Evolutionary conservation across 1,139 yeast genomes (phyloP).

Genomic region (Debaryomycetaceae sp.): DNA sequence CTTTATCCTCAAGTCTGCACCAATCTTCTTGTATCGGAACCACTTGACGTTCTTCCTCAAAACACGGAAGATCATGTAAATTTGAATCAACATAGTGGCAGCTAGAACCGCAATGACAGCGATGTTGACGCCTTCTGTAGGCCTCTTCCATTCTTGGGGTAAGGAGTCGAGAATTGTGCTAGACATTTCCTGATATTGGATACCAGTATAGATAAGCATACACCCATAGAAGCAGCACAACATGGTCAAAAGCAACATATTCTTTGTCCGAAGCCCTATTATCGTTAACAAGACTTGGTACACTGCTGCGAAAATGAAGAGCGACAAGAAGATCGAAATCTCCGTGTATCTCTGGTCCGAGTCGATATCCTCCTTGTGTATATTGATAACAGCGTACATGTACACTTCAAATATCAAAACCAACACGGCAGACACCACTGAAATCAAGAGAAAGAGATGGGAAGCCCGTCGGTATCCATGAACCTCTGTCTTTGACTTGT

Average conservation of each 20-base stretch:
- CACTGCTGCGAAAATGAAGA: conserved; percentile 25
- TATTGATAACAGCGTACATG: conserved; percentile 34
- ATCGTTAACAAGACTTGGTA: conserved; percentile 38
- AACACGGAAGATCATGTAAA: conserved; percentile 29
- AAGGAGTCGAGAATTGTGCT: conserved; percentile 18
- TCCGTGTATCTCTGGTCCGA: conserved; percentile 18
- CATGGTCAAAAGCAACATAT: conserved; percentile 39
- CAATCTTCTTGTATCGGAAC: conserved; percentile 49
- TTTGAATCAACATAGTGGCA: conserved; percentile 32
- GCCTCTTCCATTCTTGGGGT: conserved; percentile 22
- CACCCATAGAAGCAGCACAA: conserved; percentile 45
- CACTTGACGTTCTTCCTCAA: conserved; percentile 44
- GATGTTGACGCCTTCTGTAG: conserved; percentile 36
- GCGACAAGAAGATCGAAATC: conserved; percentile 20
- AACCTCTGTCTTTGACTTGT: background rate
- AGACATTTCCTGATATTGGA: conserved; percentile 46
- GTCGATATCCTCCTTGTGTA: conserved; percentile 20
- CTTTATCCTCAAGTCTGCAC: conserved; percentile 45
- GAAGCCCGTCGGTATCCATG: conserved; percentile 12
- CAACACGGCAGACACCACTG: conserved; percentile 28
- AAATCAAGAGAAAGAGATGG: conserved; percentile 21
- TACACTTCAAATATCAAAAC: conserved; percentile 29
- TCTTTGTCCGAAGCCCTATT: conserved; percentile 42
- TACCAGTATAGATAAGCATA: conserved; percentile 49
- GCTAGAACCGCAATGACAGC: conserved; percentile 47